Base-by-base conservation (phyloP, 352 stramenopile species). In the Phytopythium delawarense region DNA sequence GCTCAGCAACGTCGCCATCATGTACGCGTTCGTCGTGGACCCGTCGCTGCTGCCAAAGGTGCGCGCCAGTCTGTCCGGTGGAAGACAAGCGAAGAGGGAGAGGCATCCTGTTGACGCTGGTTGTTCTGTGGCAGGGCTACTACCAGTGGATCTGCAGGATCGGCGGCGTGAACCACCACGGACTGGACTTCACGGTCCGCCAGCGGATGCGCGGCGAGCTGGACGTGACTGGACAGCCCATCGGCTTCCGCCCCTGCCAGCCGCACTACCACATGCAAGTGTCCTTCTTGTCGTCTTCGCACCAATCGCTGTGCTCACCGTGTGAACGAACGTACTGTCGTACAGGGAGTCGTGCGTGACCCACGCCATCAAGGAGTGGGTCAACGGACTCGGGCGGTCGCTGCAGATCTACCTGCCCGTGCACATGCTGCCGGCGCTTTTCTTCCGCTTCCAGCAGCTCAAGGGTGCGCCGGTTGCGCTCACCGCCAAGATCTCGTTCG, bases 111-210 rank as follows among this genome's bases (percentile, higher is more conserved):
- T 51, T 55, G 23, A 44, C 20, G 3, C 5, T 65, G 60, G 28
- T 34, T 34, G 42, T 15, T 35, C n/a, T 16, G 46, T 57, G 7
- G 6, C 64, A 94, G 86, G 66, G 78, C 50, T 95, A 95, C 61
- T 92, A 94, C 71, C 81, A 91, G 39, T 94, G 86, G 81, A 92
- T 96, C 62, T 75, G 87, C 28, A 74, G 77, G 18, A 86, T 89
- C 53, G 85, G 84, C 2, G 76, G 64, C 34, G 76, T 96, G 25
- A 94, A 75, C 25, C 76, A 93, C 62, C 65, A 92, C 56, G 87
- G 84, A 1, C 56, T 92, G 21, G 79, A 92, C 51, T 88, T 88
- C 66, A 80, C 79, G 25, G 56, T 92, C 9, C 81, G 87, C 53
- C 72, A 87, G 42, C 74, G 76, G 0, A 77, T 84, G 62, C 74